These are phyloP conservation scores for Crucibulum laeve DNA, from an alignment of 768 basidiomycete genomes.

Conservation along the genomic window DNA sequence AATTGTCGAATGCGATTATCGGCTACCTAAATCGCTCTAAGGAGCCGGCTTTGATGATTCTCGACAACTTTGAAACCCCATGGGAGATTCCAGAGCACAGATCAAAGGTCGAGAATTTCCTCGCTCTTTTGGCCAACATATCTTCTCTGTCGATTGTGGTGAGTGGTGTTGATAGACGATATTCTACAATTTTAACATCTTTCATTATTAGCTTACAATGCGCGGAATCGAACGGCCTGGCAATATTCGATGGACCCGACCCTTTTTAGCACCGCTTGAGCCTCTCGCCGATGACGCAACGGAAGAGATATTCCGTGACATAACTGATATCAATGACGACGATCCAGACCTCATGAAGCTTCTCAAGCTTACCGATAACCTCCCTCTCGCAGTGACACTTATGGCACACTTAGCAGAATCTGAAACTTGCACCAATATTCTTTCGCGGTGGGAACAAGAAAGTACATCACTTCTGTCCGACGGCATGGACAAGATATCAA, in stretches of 20 bases:
- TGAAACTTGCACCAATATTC: background rate
- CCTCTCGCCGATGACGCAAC: background rate
- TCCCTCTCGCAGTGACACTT: background rate
- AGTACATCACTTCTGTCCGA: background rate
- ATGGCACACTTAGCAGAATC: background rate
- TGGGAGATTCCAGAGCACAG: background rate
- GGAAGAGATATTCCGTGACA: background rate
- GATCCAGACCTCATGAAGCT: background rate
- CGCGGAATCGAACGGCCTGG: background rate
- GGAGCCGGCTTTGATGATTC: background rate
- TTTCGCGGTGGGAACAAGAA: background rate
- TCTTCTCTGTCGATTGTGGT: background rate
- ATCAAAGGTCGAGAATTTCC: background rate
- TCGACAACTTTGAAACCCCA: background rate
- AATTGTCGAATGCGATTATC: background rate
- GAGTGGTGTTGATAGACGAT: background rate
- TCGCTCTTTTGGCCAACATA: background rate
- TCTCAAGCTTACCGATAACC: background rate
- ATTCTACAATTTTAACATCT: background rate
- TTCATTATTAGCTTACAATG: background rate
- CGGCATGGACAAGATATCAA: background rate
- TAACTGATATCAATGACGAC: background rate
- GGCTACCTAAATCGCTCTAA: background rate
- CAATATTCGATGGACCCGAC: background rate
- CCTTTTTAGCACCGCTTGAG: background rate